Conservation (phyloP, 306 rosid genomes). For the Dalbergia cochinchinensis region DNA sequence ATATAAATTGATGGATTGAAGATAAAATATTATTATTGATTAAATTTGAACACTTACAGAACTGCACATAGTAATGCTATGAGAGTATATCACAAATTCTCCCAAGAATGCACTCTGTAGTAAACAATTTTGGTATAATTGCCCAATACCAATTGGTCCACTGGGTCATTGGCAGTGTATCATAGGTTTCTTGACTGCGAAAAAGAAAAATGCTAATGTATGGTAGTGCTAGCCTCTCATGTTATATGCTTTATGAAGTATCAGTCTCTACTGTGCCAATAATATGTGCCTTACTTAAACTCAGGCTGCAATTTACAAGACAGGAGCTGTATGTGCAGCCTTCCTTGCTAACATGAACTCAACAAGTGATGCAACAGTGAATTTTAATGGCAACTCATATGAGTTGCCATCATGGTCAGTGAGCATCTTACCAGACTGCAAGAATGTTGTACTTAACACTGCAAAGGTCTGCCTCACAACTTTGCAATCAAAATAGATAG, state of each 20-base stretch:
- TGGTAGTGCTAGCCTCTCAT: conserved; percentile 34
- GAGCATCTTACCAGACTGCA: conserved; percentile 98
- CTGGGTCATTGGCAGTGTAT: background rate
- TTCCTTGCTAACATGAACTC: conserved; percentile 84
- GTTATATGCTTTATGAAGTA: conserved; percentile 6
- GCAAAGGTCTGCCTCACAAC: conserved; percentile 71
- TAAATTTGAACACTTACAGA: no score
- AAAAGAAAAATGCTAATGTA: conserved; percentile 1
- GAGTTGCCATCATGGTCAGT: conserved; percentile 95
- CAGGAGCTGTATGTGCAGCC: conserved; percentile 77
- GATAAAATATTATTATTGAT: no score
- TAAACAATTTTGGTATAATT: background rate
- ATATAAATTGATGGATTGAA: no score
- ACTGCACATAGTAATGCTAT: no score
- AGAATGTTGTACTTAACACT: conserved; percentile 85
- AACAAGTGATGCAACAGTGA: conserved; percentile 62
- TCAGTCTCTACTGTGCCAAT: conserved; percentile 1
- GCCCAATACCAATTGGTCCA: background rate
- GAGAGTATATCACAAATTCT: no score
- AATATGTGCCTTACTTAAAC: conserved; percentile 9
- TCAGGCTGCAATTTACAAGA: conserved; percentile 83
- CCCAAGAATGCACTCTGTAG: background rate
- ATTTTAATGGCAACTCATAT: conserved; percentile 81
- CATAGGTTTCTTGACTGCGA: background rate
- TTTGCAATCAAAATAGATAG: background rate